A percentile compares a stretch with the other conserved stretches of the same genome.
These are phyloP conservation scores for Senna siamea DNA, from an alignment of 306 rosid genomes.

Conservation along the genomic window DNA sequence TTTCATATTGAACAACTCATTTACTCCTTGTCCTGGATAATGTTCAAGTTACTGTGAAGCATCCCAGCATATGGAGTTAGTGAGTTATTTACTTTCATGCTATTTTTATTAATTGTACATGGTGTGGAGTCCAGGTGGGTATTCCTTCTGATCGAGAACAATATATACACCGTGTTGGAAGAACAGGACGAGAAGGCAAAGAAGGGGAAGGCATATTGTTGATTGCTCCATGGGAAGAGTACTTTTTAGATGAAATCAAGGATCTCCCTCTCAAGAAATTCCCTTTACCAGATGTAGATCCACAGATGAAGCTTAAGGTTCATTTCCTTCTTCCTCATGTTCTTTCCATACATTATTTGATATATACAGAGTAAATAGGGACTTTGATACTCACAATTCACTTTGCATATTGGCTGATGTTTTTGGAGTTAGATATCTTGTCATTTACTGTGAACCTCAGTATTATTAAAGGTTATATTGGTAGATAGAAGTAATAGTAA, in stretches of 20 bases:
- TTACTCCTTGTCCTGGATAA: constrained; percentile 18
- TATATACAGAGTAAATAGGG: neutral
- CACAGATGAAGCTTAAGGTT: constrained; percentile 67
- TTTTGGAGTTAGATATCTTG: neutral
- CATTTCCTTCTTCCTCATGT: constrained; percentile 25
- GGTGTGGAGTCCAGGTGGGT: constrained; percentile 64
- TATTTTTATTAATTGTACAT: constrained; percentile 10
- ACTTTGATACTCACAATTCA: constrained; percentile 8
- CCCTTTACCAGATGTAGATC: constrained; percentile 63
- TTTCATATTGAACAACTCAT: constrained; percentile 4
- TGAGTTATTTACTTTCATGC: constrained; percentile 1
- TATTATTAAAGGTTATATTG: neutral
- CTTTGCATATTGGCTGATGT: neutral
- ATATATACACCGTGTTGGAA: constrained; percentile 91
- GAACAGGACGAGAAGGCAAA: constrained; percentile 94
- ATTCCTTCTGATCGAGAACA: constrained; percentile 85
- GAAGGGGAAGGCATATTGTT: constrained; percentile 80
- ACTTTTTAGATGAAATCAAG: constrained; percentile 75
- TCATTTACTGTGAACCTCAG: neutral
- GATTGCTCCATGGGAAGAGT: constrained; percentile 96
- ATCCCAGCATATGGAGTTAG: neutral
- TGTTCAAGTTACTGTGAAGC: constrained; percentile 4
- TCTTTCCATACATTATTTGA: constrained; percentile 1
- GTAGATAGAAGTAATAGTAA: constrained; percentile 13
- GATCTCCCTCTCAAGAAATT: constrained; percentile 74